Evolutionary conservation across 768 basidiomycete genomes (phyloP).

Genomic region (Chalciporus sphaerocephalus): DNA sequence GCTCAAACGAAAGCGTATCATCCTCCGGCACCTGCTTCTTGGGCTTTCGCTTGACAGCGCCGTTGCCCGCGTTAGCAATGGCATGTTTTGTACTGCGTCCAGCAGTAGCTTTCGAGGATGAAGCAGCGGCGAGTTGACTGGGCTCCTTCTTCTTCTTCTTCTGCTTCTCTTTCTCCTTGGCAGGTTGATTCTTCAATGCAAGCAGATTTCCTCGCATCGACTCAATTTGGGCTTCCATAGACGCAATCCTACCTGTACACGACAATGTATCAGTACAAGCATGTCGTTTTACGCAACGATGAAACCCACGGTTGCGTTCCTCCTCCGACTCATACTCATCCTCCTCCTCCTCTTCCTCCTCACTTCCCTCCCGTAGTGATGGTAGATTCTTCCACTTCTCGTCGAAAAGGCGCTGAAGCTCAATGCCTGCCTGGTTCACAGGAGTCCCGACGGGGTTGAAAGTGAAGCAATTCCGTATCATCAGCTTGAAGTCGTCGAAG

Average conservation of each 20-base stretch:
- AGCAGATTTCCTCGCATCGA: conserved; percentile 68
- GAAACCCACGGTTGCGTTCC: conserved; percentile 58
- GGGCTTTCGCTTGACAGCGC: conserved; percentile 50
- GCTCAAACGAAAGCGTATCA: conserved; percentile 85
- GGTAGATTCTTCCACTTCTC: conserved; percentile 88
- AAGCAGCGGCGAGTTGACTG: conserved; percentile 46
- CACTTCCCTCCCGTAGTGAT: conserved; percentile 47
- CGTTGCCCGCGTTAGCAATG: conserved; percentile 33
- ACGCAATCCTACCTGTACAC: conserved; percentile 61
- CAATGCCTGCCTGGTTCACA: conserved; percentile 81
- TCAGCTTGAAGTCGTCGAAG: conserved; percentile 86
- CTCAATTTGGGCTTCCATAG: conserved; percentile 80
- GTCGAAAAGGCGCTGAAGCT: conserved; percentile 84
- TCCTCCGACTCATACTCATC: conserved; percentile 63
- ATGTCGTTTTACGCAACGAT: background rate
- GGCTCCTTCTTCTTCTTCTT: conserved; percentile 69
- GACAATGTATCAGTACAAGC: conserved; percentile 10
- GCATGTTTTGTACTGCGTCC: conserved; percentile 45
- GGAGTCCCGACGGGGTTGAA: conserved; percentile 89
- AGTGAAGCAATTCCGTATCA: conserved; percentile 89
- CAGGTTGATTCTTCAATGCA: conserved; percentile 52
- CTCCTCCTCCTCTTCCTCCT: conserved; percentile 63
- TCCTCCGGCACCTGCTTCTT: conserved; percentile 73
- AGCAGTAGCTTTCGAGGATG: conserved; percentile 55
- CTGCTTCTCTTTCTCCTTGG: conserved; percentile 69